These are phyloP conservation scores for Prunus davidiana DNA, from an alignment of 306 rosid species.

Conservation along the genomic window DNA sequence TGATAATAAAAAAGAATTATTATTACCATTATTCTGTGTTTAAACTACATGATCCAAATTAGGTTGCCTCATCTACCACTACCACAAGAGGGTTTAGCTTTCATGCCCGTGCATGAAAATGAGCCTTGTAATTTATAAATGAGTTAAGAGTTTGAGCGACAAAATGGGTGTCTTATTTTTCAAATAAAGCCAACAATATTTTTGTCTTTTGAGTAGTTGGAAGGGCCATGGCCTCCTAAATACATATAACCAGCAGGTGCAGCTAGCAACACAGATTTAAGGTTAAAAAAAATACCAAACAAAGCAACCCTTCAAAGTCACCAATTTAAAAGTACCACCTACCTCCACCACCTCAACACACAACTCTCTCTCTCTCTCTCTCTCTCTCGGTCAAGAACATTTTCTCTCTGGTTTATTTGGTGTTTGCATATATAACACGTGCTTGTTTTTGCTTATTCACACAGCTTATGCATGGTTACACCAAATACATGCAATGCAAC, in stretches of 20 bases:
- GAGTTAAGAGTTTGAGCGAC: too few relatives aligned
- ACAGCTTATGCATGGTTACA: neutral
- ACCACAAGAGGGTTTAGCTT: neutral
- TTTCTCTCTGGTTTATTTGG: neutral
- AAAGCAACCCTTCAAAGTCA: slow-evolving; percentile 32
- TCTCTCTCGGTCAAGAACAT: too few relatives aligned
- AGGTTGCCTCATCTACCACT: neutral
- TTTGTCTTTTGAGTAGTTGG: slow-evolving; percentile 21
- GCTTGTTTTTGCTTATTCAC: neutral
- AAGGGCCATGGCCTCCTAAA: neutral
- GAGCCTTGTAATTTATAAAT: neutral
- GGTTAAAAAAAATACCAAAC: slow-evolving; percentile 5
- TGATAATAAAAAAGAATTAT: too few relatives aligned
- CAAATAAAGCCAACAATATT: neutral
- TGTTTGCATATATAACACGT: neutral
- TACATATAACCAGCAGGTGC: neutral
- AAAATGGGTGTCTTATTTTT: neutral
- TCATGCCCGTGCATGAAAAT: neutral
- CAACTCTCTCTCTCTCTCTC: neutral
- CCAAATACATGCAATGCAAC: neutral
- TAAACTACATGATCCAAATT: neutral
- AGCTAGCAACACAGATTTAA: neutral
- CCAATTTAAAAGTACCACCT: slow-evolving; percentile 28
- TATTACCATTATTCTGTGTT: too few relatives aligned
- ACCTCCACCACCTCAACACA: slow-evolving; percentile 8